phyloP scores from a whole-genome alignment of 371 early-diverging fungal genomes.

The Saksenaea vasiformis region DNA sequence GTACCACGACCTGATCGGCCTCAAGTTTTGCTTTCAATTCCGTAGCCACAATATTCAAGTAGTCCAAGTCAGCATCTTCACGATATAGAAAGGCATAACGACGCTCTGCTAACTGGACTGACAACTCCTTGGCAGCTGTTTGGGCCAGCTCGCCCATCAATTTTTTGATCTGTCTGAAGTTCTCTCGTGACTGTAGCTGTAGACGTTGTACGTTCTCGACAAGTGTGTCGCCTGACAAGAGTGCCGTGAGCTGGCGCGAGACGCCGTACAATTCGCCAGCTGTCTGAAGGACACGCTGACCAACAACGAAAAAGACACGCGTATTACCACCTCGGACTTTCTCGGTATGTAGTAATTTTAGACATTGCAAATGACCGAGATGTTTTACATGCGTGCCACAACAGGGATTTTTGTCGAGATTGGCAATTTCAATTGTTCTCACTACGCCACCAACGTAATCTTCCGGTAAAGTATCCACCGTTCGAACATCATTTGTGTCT shows the following conservation, averaged over 20 bases:
- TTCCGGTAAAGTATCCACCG: conserved; percentile 56
- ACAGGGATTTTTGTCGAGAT: conserved; percentile 73
- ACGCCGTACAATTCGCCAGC: conserved; percentile 48
- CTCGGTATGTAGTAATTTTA: conserved; percentile 69
- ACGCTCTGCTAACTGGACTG: conserved; percentile 29
- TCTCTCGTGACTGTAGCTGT: conserved; percentile 41
- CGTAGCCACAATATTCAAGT: conserved; percentile 37
- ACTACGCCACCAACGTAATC: conserved; percentile 71
- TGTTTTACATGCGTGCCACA: conserved; percentile 77
- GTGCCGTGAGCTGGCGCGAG: conserved; percentile 46
- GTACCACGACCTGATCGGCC: conserved; percentile 35
- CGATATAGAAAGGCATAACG: conserved; percentile 45
- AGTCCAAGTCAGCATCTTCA: conserved; percentile 67
- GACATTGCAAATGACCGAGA: conserved; percentile 63
- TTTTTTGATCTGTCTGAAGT: conserved; percentile 45
- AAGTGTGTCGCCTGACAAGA: conserved; percentile 63
- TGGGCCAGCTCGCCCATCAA: conserved; percentile 53
- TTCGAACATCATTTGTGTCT: conserved; percentile 23
- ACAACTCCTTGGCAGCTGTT: conserved; percentile 43
- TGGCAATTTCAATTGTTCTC: conserved; percentile 60
- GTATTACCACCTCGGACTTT: conserved; percentile 71
- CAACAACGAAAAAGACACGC: conserved; percentile 68
- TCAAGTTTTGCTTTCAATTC: conserved; percentile 38
- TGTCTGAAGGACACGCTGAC: conserved; percentile 60
- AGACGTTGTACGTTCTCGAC: conserved; percentile 56